These are phyloP conservation scores for Piper longum DNA, from an alignment of 164 flowering plant species.

Conservation along the genomic window DNA sequence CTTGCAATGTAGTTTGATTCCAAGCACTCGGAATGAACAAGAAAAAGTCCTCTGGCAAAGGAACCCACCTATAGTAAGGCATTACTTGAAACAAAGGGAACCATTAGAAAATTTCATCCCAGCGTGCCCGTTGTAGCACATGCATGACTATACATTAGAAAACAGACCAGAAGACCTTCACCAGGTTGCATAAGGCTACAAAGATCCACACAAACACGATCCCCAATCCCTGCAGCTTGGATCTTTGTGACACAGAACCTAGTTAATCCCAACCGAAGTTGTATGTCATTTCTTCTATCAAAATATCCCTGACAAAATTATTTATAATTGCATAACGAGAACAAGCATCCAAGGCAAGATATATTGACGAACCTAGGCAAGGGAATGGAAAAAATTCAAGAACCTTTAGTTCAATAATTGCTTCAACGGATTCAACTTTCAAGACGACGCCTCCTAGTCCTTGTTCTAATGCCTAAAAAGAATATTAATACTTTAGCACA, in stretches of 20 bases:
- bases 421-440: slow-evolving; percentile 47
- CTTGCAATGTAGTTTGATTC: slow-evolving; percentile 85
- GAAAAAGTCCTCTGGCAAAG: slow-evolving; percentile 85
- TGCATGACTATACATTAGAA: not conserved
- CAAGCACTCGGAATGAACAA: slow-evolving; percentile 89
- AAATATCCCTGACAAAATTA: slow-evolving; percentile 55
- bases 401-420: slow-evolving; percentile 70
- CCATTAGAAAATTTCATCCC: not conserved
- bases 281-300: slow-evolving; percentile 51
- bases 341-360: not conserved
- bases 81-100: not conserved
- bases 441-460: slow-evolving; percentile 82
- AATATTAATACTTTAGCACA: not conserved
- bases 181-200: slow-evolving; percentile 90
- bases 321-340: not conserved
- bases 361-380: not conserved
- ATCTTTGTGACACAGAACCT: slow-evolving; percentile 48
- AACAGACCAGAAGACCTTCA: slow-evolving; percentile 82
- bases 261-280: slow-evolving; percentile 37
- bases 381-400: not conserved
- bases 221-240: slow-evolving; percentile 73
- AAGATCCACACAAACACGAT: slow-evolving; percentile 89
- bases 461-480: slow-evolving; percentile 59
- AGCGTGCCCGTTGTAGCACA: too few relatives aligned
- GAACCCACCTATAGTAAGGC: slow-evolving; percentile 56